A percentile compares a stretch with the other conserved stretches of the same genome.
Evolutionary conservation across 805 yeast genomes (phyloP).

Genomic region (Spathaspora passalidarum): DNA sequence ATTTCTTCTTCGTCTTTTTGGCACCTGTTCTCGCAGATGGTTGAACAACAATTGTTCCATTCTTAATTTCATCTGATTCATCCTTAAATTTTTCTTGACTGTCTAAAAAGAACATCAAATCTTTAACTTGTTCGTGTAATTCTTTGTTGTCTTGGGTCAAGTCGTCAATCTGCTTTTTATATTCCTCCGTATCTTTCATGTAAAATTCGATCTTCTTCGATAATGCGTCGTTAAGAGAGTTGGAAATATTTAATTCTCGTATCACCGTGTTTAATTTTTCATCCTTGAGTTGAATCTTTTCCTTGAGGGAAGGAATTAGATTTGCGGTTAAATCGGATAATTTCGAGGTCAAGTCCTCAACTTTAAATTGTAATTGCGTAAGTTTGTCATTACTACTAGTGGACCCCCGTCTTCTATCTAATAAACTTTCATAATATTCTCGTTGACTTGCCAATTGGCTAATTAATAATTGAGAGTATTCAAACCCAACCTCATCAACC

Average conservation of each 20-base stretch:
- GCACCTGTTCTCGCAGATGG: conserved; percentile 14
- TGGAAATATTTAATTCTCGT: conserved; percentile 30
- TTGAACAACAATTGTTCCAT: conserved; percentile 61
- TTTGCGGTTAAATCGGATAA: conserved; percentile 22
- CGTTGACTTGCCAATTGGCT: conserved; percentile 85
- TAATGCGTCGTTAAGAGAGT: conserved; percentile 37
- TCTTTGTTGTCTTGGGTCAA: conserved; percentile 44
- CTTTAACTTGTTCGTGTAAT: conserved; percentile 62
- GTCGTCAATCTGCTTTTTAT: conserved; percentile 18
- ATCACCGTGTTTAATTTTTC: conserved; percentile 25
- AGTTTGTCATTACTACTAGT: conserved; percentile 4
- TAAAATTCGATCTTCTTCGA: conserved; percentile 35
- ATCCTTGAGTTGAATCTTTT: conserved; percentile 28
- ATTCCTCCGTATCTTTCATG: conserved; percentile 22
- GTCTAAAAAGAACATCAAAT: conserved; percentile 77
- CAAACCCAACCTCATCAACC: conserved; percentile 64
- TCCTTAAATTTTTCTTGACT: conserved; percentile 68
- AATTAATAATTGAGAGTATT: conserved; percentile 73
- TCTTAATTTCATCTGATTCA: conserved; percentile 67
- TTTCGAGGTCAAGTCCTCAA: conserved; percentile 25
- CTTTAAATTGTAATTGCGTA: conserved; percentile 24
- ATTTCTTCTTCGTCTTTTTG: conserved; percentile 14
- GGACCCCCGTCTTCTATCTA: conserved; percentile 18
- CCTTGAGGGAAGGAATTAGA: conserved; percentile 31
- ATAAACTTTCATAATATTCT: conserved; percentile 65